A percentile compares a stretch with the other conserved stretches of the same genome.
Conservation (phyloP, 2,329 filamentous ascomycete species). For the Ophiostoma himal-ulmi region DNA sequence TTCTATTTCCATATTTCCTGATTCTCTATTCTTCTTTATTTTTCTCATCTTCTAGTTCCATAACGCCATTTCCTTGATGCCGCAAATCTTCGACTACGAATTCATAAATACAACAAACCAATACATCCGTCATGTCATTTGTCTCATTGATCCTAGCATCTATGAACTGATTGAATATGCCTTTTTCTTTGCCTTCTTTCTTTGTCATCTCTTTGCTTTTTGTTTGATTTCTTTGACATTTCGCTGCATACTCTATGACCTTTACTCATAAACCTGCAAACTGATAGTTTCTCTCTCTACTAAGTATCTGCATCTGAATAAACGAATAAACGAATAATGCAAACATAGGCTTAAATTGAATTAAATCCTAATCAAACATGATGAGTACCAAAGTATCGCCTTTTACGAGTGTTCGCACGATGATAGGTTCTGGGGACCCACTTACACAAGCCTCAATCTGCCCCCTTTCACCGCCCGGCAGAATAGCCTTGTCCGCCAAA, state of each 20-base stretch:
- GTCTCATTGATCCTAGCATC: background rate
- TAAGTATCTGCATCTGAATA: background rate
- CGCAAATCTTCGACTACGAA: background rate
- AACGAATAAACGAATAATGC: background rate
- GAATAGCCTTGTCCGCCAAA: slow-evolving; percentile 27
- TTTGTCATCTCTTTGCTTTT: background rate
- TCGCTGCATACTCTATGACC: background rate
- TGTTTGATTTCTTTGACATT: background rate
- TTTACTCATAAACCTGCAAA: background rate
- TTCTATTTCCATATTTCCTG: background rate
- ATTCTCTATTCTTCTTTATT: background rate
- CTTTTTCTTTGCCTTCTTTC: background rate
- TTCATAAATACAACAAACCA: background rate
- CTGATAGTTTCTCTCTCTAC: too few species aligned
- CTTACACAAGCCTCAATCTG: slow-evolving; percentile 10
- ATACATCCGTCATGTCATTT: background rate
- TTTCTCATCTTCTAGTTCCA: background rate
- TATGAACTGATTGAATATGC: background rate
- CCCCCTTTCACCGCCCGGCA: slow-evolving; percentile 25
- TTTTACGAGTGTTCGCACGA: background rate
- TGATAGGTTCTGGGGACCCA: background rate
- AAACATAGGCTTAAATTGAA: background rate
- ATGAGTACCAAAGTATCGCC: background rate
- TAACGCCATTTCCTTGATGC: slow-evolving; percentile 5
- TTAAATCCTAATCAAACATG: background rate